Evolutionary conservation across 768 basidiomycete species (phyloP).

Genomic region (Boletus tomentosulus): DNA sequence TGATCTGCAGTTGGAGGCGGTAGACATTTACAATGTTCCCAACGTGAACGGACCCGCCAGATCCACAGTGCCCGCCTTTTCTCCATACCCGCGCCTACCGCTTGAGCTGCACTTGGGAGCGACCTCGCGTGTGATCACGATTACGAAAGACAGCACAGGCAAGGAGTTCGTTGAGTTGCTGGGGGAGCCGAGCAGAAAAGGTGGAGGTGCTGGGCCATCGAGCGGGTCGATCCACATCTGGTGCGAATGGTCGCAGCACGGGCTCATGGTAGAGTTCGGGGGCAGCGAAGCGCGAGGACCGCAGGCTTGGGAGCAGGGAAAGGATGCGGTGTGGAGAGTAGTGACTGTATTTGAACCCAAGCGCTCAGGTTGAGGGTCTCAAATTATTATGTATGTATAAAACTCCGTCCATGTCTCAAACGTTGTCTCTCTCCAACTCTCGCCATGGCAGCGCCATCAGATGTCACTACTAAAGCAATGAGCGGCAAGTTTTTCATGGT

Average conservation of each 20-base stretch:
- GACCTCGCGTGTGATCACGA: constrained; percentile 39
- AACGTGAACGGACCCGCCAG: constrained; percentile 32
- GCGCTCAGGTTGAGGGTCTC: neutral
- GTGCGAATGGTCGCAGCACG: constrained; percentile 86
- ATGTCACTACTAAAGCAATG: constrained; percentile 56
- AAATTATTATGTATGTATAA: neutral
- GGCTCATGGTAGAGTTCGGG: constrained; percentile 84
- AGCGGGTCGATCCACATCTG: constrained; percentile 86
- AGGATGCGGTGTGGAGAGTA: constrained; percentile 75
- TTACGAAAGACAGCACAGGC: constrained; percentile 56
- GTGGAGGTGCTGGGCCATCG: constrained; percentile 82
- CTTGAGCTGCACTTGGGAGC: constrained; percentile 42
- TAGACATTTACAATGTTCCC: constrained; percentile 79
- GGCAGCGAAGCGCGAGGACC: constrained; percentile 74
- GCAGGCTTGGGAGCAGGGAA: constrained; percentile 84
- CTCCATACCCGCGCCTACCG: constrained; percentile 54
- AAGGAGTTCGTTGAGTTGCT: constrained; percentile 70
- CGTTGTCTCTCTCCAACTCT: neutral
- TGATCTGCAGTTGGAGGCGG: constrained; percentile 55
- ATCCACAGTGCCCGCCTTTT: constrained; percentile 39
- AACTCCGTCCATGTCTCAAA: neutral
- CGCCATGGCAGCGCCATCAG: constrained; percentile 62
- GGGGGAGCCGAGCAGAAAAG: constrained; percentile 89
- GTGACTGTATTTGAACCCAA: constrained; percentile 54
- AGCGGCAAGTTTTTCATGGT: constrained; percentile 65